These are phyloP conservation scores for Solanum arcanum DNA, from an alignment of 257 asterid species.

Conservation along the genomic window DNA sequence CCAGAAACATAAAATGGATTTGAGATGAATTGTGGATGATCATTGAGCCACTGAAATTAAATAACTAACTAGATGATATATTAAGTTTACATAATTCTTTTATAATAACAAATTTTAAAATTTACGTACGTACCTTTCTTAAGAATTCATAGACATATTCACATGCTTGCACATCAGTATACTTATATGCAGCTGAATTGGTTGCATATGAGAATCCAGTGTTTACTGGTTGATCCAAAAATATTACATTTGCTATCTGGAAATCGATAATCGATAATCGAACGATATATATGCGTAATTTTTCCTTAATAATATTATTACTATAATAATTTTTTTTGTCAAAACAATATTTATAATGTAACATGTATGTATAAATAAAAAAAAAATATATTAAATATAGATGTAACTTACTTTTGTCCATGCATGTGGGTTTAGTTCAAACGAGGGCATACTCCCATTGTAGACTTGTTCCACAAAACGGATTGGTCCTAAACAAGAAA, in stretches of 20 bases:
- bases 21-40: slow-evolving; percentile 16
- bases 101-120: neutral
- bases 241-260: neutral
- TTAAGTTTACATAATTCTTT: neutral
- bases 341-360: no score
- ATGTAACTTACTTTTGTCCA: neutral
- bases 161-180: neutral
- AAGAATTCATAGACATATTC: neutral
- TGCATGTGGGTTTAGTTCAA: neutral
- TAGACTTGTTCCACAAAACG: neutral
- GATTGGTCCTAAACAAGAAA: no score
- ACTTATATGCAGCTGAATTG: neutral
- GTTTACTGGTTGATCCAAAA: neutral
- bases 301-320: no score
- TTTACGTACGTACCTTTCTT: neutral
- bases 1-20: slow-evolving; percentile 20
- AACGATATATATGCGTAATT: no score
- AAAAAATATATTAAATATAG: no score
- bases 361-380: no score
- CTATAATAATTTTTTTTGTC: no score
- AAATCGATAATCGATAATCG: neutral
- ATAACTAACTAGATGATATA: neutral
- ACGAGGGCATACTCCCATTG: neutral
- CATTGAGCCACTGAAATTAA: slow-evolving; percentile 22
- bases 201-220: neutral